phyloP scores from a whole-genome alignment of 345 rosid species.

The Punica granatum region DNA sequence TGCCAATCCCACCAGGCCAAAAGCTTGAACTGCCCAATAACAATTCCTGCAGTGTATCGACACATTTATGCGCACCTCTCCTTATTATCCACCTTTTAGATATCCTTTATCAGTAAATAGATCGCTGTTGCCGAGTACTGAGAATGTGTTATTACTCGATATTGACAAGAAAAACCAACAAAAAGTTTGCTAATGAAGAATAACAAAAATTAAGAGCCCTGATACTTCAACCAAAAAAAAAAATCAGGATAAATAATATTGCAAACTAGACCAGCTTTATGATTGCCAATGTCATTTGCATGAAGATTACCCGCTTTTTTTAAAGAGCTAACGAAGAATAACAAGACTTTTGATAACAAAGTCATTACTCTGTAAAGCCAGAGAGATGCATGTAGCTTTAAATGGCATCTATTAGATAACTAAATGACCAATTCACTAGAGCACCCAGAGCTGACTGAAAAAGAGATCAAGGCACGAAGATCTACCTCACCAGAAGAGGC shows the following conservation, averaged over 20 bases:
- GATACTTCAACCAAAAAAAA: neutral
- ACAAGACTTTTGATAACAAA: neutral
- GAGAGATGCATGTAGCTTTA: neutral
- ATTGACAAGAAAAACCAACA: neutral
- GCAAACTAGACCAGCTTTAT: neutral
- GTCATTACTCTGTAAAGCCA: neutral
- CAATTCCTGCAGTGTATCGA: neutral
- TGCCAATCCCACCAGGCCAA: neutral
- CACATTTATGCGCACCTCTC: neutral
- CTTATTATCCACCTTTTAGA: neutral
- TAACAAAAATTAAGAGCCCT: neutral
- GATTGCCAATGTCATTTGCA: neutral
- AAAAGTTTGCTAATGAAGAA: neutral
- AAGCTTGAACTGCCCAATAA: neutral
- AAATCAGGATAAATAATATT: neutral
- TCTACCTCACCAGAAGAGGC: constrained; percentile 94
- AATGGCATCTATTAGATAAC: neutral
- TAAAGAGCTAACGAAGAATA: neutral
- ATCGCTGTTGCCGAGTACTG: neutral
- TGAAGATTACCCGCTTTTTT: neutral
- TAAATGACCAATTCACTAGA: neutral
- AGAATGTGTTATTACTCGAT: neutral
- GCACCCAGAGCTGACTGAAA: neutral
- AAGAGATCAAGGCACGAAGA: neutral
- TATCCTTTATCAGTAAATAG: neutral